Percentiles rank a stretch among this genome's conserved stretches.
Conservation (phyloP, 2,329 filamentous ascomycete species). For the Ilyonectria robusta region DNA sequence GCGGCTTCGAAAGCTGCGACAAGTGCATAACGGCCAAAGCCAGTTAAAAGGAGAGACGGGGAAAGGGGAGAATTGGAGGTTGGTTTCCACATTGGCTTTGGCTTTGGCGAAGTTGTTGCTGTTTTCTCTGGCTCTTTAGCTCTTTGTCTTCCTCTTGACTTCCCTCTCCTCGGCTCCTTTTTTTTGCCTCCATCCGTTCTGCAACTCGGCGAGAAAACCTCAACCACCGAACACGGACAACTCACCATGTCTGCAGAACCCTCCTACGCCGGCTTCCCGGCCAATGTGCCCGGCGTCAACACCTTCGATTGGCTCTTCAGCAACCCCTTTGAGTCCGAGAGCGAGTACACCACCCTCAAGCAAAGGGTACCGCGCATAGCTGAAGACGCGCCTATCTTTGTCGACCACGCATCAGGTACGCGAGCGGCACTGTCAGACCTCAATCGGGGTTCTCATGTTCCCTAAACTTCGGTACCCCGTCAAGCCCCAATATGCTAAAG, state of each 20-base stretch:
- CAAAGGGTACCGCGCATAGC: conserved; percentile 52
- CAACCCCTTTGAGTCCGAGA: conserved; percentile 53
- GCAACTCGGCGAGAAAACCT: neutral
- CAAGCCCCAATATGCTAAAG: neutral
- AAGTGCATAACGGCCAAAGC: conserved; percentile 4
- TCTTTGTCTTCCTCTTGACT: neutral
- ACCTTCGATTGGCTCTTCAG: conserved; percentile 56
- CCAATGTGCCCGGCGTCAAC: conserved; percentile 44
- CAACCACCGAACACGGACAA: conserved; percentile 13
- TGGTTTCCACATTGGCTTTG: neutral
- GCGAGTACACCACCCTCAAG: conserved; percentile 46
- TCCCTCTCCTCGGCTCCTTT: neutral
- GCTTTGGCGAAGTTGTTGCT: neutral
- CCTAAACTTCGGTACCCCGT: neutral
- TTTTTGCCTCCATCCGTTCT: neutral
- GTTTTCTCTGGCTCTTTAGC: neutral
- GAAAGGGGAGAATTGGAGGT: neutral
- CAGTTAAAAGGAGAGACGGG: neutral
- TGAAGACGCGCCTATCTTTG: conserved; percentile 53
- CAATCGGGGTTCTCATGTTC: neutral
- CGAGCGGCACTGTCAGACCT: neutral
- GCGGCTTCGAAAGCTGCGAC: conserved; percentile 18
- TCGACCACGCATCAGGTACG: conserved; percentile 58
- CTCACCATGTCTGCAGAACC: conserved; percentile 35
- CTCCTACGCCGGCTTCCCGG: conserved; percentile 37